phyloP scores from a whole-genome alignment of 805 yeast species.

The Saturnispora sanitii region DNA sequence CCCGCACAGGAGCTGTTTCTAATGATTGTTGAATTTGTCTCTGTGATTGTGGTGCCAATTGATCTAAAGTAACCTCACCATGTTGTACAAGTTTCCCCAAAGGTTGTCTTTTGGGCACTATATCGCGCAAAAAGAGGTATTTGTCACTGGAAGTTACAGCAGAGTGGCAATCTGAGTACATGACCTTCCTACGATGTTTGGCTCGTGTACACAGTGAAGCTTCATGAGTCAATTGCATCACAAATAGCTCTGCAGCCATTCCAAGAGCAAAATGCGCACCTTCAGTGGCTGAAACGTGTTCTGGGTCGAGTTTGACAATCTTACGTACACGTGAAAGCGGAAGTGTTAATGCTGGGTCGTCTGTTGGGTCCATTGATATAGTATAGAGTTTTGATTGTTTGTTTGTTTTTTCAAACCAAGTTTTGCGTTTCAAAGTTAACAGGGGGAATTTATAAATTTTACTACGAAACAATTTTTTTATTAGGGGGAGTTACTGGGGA shows the following conservation, averaged over 20 bases:
- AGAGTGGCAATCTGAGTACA: slow-evolving; percentile 57
- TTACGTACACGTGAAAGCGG: slow-evolving; percentile 65
- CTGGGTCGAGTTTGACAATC: slow-evolving; percentile 69
- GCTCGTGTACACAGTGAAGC: slow-evolving; percentile 56
- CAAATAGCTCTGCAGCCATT: slow-evolving; percentile 68
- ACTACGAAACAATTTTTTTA: too few species aligned
- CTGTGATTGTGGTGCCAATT: slow-evolving; percentile 13
- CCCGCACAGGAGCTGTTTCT: not conserved
- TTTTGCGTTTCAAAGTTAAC: too few species aligned
- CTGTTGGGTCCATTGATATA: not conserved
- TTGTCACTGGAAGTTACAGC: slow-evolving; percentile 53
- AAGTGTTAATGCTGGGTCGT: slow-evolving; percentile 23
- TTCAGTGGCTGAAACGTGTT: slow-evolving; percentile 54
- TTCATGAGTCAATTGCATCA: slow-evolving; percentile 61
- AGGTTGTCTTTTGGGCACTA: slow-evolving; percentile 55
- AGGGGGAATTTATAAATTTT: too few species aligned
- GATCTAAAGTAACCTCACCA: slow-evolving; percentile 33
- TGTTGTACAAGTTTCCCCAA: slow-evolving; percentile 38
- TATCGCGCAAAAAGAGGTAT: slow-evolving; percentile 50
- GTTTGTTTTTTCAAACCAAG: too few species aligned
- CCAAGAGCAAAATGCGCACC: slow-evolving; percentile 68
- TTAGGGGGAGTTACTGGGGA: too few species aligned
- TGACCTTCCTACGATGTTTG: slow-evolving; percentile 58
- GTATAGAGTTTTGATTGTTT: too few species aligned
- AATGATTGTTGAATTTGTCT: slow-evolving; percentile 6